Evolutionary conservation across 305 asterid species (phyloP), one percentile per base, ranked within the genome.

Genomic region (Striga hermonthica): DNA sequence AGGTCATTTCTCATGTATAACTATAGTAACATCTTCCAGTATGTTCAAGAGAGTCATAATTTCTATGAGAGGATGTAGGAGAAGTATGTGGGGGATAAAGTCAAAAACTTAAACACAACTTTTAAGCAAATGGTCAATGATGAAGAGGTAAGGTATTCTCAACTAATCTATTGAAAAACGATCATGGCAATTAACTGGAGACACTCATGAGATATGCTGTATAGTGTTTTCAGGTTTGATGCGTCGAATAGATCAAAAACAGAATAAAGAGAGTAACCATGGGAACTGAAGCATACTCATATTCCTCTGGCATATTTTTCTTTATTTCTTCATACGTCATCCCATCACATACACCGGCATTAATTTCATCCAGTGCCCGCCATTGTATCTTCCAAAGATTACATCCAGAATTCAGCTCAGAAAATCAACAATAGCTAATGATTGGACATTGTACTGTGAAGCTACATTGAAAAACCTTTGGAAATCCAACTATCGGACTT

Each of bases 361-460:
- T 90, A 72, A 94, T 94, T 79, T 94, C 99, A 71, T 94, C 99
- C 77, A 94, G 95, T 54, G 97, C 99, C 60, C 96, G 96, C 99
- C 97, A 94, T 84, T 94, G 99, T 76, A 94, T 88, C 99, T 89
- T 74, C 71, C 73, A 54, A 67, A 60, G 59, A 50, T 69, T 59
- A 58, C 31, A 57, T 65, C 57, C 60, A 62, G 67, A 36, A 31
- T 40, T 66, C 70, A 68, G 64, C 62, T 65, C 13, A 13, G 66
- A 62, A 40, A 35, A 66, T 39, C 49, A 69, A 63, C 64, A 56
- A 69, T 22, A 54, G 65, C 48, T 3, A 52, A 69, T 50, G 40
- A 66, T 35, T 52, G 44, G 68, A 44, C 12, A 34, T 49, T 68
- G 55, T 15, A 31, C 11, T 61, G 55, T 62, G 55, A 71, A 72